Evolutionary conservation across 495 filamentous ascomycete species (phyloP).

Genomic region (Delitschia confertaspora): DNA sequence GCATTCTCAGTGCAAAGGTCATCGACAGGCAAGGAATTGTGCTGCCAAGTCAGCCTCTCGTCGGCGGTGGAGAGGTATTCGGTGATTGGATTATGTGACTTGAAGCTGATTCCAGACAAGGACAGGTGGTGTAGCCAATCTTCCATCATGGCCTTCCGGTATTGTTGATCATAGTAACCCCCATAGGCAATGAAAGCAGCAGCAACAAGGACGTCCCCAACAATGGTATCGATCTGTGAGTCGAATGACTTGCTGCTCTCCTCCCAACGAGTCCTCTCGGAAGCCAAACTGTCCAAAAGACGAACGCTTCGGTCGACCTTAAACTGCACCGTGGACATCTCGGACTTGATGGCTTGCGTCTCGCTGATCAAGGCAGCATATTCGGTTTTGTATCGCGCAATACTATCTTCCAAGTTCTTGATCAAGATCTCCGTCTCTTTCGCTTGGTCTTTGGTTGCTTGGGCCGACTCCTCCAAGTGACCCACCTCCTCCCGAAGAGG

Average conservation of each 20-base stretch:
- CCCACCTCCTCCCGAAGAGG: constrained; percentile 85
- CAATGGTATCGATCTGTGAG: constrained; percentile 91
- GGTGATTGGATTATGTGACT: constrained; percentile 85
- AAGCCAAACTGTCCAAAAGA: constrained; percentile 86
- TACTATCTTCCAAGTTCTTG: constrained; percentile 72
- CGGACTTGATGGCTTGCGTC: constrained; percentile 91
- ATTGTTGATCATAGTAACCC: constrained; percentile 95
- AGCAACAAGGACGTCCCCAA: constrained; percentile 89
- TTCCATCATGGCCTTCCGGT: constrained; percentile 93
- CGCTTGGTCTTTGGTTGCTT: constrained; percentile 89
- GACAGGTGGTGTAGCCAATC: constrained; percentile 91
- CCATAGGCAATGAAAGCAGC: constrained; percentile 97
- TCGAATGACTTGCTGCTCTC: constrained; percentile 95
- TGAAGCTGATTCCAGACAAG: constrained; percentile 83
- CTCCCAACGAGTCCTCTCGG: constrained; percentile 88
- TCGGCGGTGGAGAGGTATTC: constrained; percentile 97
- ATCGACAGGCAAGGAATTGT: constrained; percentile 91
- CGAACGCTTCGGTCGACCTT: constrained; percentile 96
- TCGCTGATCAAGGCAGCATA: constrained; percentile 95
- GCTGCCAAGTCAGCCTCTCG: constrained; percentile 89
- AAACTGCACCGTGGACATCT: constrained; percentile 92
- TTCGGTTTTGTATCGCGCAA: constrained; percentile 92
- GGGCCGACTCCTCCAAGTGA: constrained; percentile 75
- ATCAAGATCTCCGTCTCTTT: constrained; percentile 86
- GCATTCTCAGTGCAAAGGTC: constrained; percentile 98